A percentile compares a stretch with the other conserved stretches of the same genome.
These are phyloP conservation scores for Crithidia mellificae DNA, from an alignment of 208 protist genomes.

Conservation along the genomic window DNA sequence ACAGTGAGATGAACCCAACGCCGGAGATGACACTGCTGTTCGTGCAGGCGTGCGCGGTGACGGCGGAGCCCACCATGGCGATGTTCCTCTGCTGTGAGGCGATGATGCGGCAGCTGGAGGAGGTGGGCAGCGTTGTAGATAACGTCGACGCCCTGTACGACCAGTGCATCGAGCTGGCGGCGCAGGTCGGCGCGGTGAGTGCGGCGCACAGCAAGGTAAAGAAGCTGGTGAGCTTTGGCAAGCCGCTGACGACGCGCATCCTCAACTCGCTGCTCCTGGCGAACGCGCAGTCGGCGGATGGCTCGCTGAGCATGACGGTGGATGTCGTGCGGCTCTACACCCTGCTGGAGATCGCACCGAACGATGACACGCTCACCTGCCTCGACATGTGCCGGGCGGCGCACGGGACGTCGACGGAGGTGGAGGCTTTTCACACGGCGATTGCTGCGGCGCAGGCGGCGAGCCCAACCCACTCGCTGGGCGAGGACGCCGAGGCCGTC, in stretches of 20 bases:
- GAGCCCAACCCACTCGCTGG: conserved; percentile 28
- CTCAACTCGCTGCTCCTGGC: conserved; percentile 86
- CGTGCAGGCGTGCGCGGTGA: conserved; percentile 73
- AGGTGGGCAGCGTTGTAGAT: conserved; percentile 69
- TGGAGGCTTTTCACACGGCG: conserved; percentile 34
- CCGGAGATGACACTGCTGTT: conserved; percentile 84
- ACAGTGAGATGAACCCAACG: conserved; percentile 75
- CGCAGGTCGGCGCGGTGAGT: conserved; percentile 72
- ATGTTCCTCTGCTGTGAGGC: conserved; percentile 64
- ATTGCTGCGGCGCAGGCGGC: conserved; percentile 28
- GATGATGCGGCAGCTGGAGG: conserved; percentile 67
- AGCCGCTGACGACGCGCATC: conserved; percentile 74
- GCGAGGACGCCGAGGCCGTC: conserved; percentile 51
- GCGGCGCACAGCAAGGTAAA: conserved; percentile 75
- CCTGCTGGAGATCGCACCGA: conserved; percentile 54
- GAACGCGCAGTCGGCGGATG: conserved; percentile 74
- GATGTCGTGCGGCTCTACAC: conserved; percentile 72
- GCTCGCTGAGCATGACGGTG: conserved; percentile 58
- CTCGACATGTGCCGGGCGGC: conserved; percentile 48
- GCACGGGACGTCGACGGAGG: conserved; percentile 41
- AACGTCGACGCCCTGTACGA: conserved; percentile 64
- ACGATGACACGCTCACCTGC: conserved; percentile 73
- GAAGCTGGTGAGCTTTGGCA: conserved; percentile 75
- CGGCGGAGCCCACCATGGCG: conserved; percentile 45
- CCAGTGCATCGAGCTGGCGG: conserved; percentile 83